Evolutionary conservation across 768 basidiomycete species (phyloP).

Genomic region (Kwoniella pini): DNA sequence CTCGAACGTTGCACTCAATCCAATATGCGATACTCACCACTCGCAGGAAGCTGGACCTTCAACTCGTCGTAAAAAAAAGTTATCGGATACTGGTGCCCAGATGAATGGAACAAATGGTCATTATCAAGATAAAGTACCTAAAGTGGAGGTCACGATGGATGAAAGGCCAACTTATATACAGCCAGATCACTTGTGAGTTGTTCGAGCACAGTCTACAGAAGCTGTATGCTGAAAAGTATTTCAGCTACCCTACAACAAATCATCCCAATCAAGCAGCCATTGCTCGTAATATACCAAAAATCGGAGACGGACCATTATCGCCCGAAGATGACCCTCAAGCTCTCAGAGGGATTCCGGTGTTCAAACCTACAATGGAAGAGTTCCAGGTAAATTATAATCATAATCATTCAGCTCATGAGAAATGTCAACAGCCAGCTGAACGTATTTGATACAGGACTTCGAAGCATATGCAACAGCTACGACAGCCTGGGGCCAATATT

Average conservation of each 20-base stretch:
- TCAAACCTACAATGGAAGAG: conserved; percentile 89
- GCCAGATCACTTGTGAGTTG: conserved; percentile 40
- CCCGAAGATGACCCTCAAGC: conserved; percentile 54
- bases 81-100: not conserved
- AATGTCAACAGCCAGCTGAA: not conserved
- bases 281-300: conserved; percentile 10
- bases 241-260: conserved; percentile 50
- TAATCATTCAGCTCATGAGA: not conserved
- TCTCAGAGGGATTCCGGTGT: conserved; percentile 81
- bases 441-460: conserved; percentile 60
- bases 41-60: conserved; percentile 15
- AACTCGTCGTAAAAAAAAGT: not conserved
- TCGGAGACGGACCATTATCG: conserved; percentile 25
- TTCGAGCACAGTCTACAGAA: not conserved
- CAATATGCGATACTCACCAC: no score
- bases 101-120: not conserved
- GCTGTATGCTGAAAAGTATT: not conserved
- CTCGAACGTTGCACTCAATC: no score
- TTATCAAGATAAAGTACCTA: not conserved
- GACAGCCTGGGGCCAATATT: conserved; percentile 84
- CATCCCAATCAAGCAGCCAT: conserved; percentile 21
- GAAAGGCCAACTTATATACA: conserved; percentile 30
- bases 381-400: conserved; percentile 65
- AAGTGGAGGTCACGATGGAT: not conserved
- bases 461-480: conserved; percentile 84